A percentile compares a stretch with the other conserved stretches of the same genome.
phyloP scores from a whole-genome alignment of 108 stramenopile species.

The Asterionellopsis glacialis region DNA sequence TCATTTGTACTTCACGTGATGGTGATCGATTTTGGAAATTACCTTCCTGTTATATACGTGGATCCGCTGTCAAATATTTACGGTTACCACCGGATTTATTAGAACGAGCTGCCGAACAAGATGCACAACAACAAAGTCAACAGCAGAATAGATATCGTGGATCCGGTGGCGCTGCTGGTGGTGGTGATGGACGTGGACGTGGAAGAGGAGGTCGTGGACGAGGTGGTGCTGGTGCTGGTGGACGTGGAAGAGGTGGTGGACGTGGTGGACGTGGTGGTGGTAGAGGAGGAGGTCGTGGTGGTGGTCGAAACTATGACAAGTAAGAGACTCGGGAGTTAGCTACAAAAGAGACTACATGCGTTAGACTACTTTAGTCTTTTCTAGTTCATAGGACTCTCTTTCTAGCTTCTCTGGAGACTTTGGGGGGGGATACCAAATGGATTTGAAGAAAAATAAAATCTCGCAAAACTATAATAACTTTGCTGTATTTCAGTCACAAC shows the following conservation, averaged over 20 bases:
- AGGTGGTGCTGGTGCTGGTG: constrained; percentile 33
- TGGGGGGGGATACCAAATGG: too few species aligned
- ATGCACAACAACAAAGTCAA: constrained; percentile 41
- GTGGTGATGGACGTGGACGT: constrained; percentile 31
- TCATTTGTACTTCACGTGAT: constrained; percentile 92
- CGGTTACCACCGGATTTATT: constrained; percentile 89
- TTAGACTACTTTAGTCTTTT: too few species aligned
- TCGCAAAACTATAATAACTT: too few species aligned
- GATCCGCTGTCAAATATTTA: constrained; percentile 95
- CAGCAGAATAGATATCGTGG: constrained; percentile 14
- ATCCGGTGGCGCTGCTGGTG: constrained; percentile 26
- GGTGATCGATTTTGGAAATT: constrained; percentile 96
- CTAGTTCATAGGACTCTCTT: too few species aligned
- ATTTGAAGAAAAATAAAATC: too few species aligned
- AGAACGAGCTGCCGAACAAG: constrained; percentile 83
- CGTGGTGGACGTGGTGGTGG: constrained; percentile 15
- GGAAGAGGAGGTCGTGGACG: constrained; percentile 32
- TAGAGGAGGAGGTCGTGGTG: too few species aligned
- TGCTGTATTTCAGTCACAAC: too few species aligned
- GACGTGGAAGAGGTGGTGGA: constrained; percentile 47
- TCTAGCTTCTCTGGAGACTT: too few species aligned
- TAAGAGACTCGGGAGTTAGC: too few species aligned
- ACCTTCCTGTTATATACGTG: constrained; percentile 93
- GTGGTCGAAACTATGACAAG: too few species aligned
- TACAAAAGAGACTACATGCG: too few species aligned